A percentile compares a stretch with the other conserved stretches of the same genome.
These are phyloP conservation scores for Hortiboletus campestris DNA, from an alignment of 768 basidiomycete species.

Conservation along the genomic window DNA sequence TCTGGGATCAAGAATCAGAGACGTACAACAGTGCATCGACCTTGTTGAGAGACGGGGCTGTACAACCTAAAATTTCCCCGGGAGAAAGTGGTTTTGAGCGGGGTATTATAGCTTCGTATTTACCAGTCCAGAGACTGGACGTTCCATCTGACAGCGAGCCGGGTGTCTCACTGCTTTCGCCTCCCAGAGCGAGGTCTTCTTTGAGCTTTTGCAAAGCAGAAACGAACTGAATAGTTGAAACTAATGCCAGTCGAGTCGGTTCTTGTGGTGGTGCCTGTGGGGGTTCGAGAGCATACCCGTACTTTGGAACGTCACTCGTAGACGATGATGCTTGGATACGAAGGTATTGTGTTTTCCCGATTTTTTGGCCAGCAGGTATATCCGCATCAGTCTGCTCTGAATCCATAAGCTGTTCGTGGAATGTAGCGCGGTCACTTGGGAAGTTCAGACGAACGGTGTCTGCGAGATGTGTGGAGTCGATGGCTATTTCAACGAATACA, in stretches of 20 bases:
- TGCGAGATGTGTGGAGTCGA: slow-evolving; percentile 81
- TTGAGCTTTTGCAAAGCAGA: slow-evolving; percentile 86
- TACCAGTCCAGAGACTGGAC: slow-evolving; percentile 49
- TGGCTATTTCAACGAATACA: slow-evolving; percentile 94
- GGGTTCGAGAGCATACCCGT: slow-evolving; percentile 11
- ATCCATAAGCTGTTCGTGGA: slow-evolving; percentile 62
- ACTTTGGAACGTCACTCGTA: background rate
- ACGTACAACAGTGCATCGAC: slow-evolving; percentile 91
- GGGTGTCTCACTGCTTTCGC: slow-evolving; percentile 10
- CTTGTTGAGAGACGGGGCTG: slow-evolving; percentile 75
- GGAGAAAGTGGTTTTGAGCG: slow-evolving; percentile 91
- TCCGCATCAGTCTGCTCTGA: slow-evolving; percentile 46
- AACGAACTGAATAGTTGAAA: slow-evolving; percentile 98
- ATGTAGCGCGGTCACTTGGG: slow-evolving; percentile 67
- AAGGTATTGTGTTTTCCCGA: slow-evolving; percentile 44
- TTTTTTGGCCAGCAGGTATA: slow-evolving; percentile 47
- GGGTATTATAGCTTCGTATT: slow-evolving; percentile 76
- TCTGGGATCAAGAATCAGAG: background rate
- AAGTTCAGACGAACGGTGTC: slow-evolving; percentile 89
- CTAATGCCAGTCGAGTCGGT: slow-evolving; percentile 78
- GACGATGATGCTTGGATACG: slow-evolving; percentile 52
- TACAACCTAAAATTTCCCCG: slow-evolving; percentile 96
- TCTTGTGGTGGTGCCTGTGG: slow-evolving; percentile 19
- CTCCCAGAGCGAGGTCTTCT: slow-evolving; percentile 62
- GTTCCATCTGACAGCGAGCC: slow-evolving; percentile 3